These are phyloP conservation scores for Gastrolobium villosum DNA, from an alignment of 306 rosid genomes.

Conservation along the genomic window DNA sequence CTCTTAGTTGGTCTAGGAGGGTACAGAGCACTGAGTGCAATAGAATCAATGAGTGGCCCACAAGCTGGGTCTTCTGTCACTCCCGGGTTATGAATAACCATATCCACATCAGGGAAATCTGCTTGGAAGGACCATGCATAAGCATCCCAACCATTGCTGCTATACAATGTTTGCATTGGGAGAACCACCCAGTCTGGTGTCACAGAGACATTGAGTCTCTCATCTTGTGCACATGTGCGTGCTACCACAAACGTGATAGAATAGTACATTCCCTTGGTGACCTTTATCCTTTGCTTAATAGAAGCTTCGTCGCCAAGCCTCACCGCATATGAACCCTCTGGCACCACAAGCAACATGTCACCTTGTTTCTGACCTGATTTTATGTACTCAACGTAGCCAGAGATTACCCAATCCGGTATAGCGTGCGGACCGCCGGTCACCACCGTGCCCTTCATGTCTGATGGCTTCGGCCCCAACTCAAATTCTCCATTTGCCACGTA, in stretches of 20 bases:
- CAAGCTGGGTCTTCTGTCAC: slow-evolving; percentile 81
- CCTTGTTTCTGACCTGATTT: slow-evolving; percentile 84
- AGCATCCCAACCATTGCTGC: slow-evolving; percentile 86
- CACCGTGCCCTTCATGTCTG: slow-evolving; percentile 70
- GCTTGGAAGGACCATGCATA: slow-evolving; percentile 89
- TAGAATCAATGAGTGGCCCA: slow-evolving; percentile 78
- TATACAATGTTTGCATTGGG: slow-evolving; percentile 79
- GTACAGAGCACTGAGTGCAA: slow-evolving; percentile 63
- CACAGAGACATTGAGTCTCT: slow-evolving; percentile 69
- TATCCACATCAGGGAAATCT: slow-evolving; percentile 44
- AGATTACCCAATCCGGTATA: slow-evolving; percentile 74
- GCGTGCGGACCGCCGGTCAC: slow-evolving; percentile 63
- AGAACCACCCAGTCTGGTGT: slow-evolving; percentile 77
- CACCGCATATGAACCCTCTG: slow-evolving; percentile 83
- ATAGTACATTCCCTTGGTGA: slow-evolving; percentile 66
- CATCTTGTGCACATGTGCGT: slow-evolving; percentile 86
- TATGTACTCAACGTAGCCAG: slow-evolving; percentile 81
- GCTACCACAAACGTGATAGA: slow-evolving; percentile 80
- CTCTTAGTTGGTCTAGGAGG: slow-evolving; percentile 69
- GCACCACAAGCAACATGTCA: slow-evolving; percentile 86
- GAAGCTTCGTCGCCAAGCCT: slow-evolving; percentile 84
- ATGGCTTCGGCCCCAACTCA: slow-evolving; percentile 66
- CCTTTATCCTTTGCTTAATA: slow-evolving; percentile 72
- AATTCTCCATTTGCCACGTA: slow-evolving; percentile 71
- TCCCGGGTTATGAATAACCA: slow-evolving; percentile 75